Evolutionary conservation across 805 yeast species (phyloP).

Genomic region (Candida oleophila): DNA sequence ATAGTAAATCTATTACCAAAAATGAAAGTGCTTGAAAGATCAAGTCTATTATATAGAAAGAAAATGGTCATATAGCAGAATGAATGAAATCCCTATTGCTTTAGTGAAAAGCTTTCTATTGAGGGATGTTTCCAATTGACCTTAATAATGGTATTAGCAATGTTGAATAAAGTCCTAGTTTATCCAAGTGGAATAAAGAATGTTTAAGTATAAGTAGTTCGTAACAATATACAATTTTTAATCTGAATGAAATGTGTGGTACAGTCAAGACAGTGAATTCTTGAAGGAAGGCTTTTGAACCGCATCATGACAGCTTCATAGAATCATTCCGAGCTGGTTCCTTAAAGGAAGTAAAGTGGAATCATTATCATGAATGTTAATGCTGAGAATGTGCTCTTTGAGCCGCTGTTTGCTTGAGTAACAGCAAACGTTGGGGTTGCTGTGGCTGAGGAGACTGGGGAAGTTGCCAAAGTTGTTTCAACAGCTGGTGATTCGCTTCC

Average conservation of each 20-base stretch:
- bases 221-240: background rate
- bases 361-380: background rate
- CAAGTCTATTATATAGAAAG: background rate
- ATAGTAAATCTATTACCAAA: background rate
- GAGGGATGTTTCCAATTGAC: no score
- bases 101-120: background rate
- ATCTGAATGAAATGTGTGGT: background rate
- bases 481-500: constrained; percentile 3
- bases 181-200: no score
- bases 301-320: no score
- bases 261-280: background rate
- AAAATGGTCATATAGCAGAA: no score
- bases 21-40: background rate
- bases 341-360: background rate
- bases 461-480: constrained; percentile 6
- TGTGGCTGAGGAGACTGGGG: constrained; percentile 8
- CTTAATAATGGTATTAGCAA: no score
- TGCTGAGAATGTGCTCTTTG: background rate
- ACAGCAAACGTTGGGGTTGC: constrained; percentile 10
- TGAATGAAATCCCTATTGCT: background rate
- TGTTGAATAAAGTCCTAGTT: no score
- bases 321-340: no score
- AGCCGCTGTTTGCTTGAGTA: constrained; percentile 1
- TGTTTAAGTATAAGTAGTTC: no score
- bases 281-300: background rate